Evolutionary conservation across 208 protist species (phyloP).

Genomic region (Porcisia deanei): DNA sequence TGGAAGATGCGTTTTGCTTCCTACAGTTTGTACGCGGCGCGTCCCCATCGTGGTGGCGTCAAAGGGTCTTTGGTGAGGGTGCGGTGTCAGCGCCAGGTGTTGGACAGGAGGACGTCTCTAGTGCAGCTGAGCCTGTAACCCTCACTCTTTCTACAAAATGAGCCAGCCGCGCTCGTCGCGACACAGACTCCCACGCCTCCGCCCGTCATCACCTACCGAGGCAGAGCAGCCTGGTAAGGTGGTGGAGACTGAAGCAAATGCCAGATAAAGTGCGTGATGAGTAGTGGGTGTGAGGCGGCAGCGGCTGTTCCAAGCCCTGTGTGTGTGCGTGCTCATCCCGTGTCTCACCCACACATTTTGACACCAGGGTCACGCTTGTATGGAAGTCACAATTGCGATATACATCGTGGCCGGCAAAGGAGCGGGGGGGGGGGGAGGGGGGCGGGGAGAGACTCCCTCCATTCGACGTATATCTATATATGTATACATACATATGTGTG

Average conservation of each 20-base stretch:
- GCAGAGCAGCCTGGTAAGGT: neutral
- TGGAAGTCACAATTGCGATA: too few relatives aligned
- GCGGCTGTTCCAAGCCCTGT: too few relatives aligned
- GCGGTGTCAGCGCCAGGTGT: neutral
- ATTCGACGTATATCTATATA: neutral
- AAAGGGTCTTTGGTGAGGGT: conserved; percentile 27
- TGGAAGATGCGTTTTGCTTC: conserved; percentile 83
- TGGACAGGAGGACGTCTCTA: neutral
- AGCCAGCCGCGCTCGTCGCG: neutral
- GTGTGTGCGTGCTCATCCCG: too few relatives aligned
- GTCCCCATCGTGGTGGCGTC: conserved; percentile 71
- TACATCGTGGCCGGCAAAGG: too few relatives aligned
- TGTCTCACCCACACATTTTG: too few relatives aligned
- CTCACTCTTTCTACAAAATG: neutral
- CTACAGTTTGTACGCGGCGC: conserved; percentile 80
- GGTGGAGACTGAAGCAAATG: neutral
- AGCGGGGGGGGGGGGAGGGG: too few relatives aligned
- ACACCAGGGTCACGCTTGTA: too few relatives aligned
- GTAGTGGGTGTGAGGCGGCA: too few relatives aligned
- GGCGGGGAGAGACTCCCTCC: too few relatives aligned
- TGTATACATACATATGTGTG: neutral
- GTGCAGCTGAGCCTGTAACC: neutral
- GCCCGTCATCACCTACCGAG: neutral
- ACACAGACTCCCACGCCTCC: neutral
- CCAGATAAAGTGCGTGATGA: neutral